phyloP scores from a whole-genome alignment of 805 yeast genomes.

The Suhomyces xylopsoci region DNA sequence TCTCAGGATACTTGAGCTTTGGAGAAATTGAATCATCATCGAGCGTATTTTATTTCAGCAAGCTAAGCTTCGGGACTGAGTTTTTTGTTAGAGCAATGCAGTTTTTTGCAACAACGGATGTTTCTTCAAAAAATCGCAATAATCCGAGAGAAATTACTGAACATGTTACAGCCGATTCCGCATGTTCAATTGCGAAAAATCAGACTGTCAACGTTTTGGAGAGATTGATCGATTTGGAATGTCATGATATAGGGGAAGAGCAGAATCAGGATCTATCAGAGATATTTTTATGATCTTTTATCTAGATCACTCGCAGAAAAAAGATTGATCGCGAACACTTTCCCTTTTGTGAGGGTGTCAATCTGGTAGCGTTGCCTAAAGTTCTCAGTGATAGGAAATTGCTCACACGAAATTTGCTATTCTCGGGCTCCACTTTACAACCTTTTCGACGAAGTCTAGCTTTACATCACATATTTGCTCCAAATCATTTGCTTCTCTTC shows the following conservation, averaged over 20 bases:
- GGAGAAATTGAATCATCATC: neutral
- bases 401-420: conserved; percentile 1
- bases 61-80: conserved; percentile 6
- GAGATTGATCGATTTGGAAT: neutral
- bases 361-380: neutral
- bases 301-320: neutral
- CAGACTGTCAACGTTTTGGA: neutral
- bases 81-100: conserved; percentile 17
- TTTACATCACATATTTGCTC: neutral
- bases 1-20: neutral
- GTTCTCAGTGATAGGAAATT: neutral
- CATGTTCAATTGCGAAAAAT: neutral
- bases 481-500: neutral
- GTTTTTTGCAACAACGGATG: conserved; percentile 6
- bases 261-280: neutral
- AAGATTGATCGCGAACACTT: neutral
- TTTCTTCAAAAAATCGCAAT: neutral
- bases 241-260: neutral
- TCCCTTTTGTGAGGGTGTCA: neutral
- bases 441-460: neutral
- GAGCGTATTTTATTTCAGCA: neutral
- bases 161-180: neutral
- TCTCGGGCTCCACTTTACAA: neutral
- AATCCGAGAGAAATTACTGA: neutral
- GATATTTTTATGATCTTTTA: neutral